Conservation (phyloP, 345 rosid genomes). For the Boechera stricta region DNA sequence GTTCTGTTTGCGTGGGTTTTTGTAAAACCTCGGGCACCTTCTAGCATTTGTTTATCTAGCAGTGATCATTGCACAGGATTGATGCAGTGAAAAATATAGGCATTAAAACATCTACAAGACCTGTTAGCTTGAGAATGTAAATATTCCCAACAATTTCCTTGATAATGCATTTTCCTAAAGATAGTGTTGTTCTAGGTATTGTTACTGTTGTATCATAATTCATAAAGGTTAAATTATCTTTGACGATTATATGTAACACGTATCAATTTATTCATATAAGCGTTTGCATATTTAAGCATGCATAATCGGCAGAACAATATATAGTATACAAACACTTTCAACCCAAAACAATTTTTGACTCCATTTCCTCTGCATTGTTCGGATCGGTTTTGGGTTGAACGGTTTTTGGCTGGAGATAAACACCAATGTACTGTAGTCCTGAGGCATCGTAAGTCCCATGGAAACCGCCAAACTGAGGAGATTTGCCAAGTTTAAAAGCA, state of each 20-base stretch:
- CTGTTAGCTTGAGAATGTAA: neutral
- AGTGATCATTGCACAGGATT: neutral
- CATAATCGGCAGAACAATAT: neutral
- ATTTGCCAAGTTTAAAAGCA: constrained; percentile 36
- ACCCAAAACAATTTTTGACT: constrained; percentile 38
- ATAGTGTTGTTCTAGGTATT: constrained; percentile 2
- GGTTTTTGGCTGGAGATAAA: constrained; percentile 41
- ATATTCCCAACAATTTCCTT: neutral
- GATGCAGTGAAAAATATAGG: neutral
- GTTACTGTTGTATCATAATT: neutral
- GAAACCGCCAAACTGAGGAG: constrained; percentile 41
- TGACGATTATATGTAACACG: neutral
- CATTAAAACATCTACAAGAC: neutral
- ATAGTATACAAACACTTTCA: constrained; percentile 5
- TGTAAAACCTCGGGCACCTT: neutral
- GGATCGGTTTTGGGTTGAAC: constrained; percentile 19
- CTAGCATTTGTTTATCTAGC: neutral
- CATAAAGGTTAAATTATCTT: neutral
- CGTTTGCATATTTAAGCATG: neutral
- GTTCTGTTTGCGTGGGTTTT: neutral
- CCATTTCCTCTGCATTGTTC: constrained; percentile 16
- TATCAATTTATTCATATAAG: neutral
- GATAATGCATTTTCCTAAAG: neutral
- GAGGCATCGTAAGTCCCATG: constrained; percentile 39
- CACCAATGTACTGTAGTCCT: constrained; percentile 39